Evolutionary conservation across 805 yeast genomes (phyloP).

Genomic region (Wickerhamiella qilinensis): DNA sequence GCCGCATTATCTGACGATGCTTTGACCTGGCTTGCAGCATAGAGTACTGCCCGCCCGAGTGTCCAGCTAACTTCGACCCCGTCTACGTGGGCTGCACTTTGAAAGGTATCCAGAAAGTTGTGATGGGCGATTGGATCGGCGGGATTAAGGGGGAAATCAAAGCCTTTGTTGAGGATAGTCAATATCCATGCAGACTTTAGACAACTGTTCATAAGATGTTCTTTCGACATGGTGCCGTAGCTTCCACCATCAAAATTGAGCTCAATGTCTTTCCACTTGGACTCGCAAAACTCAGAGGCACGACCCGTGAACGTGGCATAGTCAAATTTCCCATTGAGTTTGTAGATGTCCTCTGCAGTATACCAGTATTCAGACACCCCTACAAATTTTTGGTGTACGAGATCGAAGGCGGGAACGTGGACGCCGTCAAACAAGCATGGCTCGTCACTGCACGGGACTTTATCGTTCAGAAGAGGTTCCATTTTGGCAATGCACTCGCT

Average conservation of each 20-base stretch:
- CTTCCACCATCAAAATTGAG: conserved; percentile 35
- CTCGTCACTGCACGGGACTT: conserved; percentile 65
- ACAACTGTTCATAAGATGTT: conserved; percentile 58
- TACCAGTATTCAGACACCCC: conserved; percentile 98
- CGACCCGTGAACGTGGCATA: conserved; percentile 49
- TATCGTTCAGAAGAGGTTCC: conserved; percentile 62
- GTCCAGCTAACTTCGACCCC: conserved; percentile 94
- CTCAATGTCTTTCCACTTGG: conserved; percentile 45
- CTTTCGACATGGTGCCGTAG: conserved; percentile 38
- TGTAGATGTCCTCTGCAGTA: conserved; percentile 81
- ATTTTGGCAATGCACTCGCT: conserved; percentile 53
- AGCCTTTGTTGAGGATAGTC: conserved; percentile 81
- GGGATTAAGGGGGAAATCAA: conserved; percentile 46
- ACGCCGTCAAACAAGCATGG: conserved; percentile 93
- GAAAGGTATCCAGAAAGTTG: conserved; percentile 41
- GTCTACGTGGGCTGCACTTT: conserved; percentile 62
- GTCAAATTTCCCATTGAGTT: conserved; percentile 77
- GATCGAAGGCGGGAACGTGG: conserved; percentile 81
- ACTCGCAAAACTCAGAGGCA: conserved; percentile 58
- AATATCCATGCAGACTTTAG: conserved; percentile 93
- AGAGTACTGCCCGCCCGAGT: conserved; percentile 67
- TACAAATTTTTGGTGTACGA: conserved; percentile 62
- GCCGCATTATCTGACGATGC: background rate
- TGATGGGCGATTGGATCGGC: conserved; percentile 20
- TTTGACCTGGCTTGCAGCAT: conserved; percentile 56